phyloP scores from a whole-genome alignment of 139 green algal genomes.

The Chlorella sp. region DNA sequence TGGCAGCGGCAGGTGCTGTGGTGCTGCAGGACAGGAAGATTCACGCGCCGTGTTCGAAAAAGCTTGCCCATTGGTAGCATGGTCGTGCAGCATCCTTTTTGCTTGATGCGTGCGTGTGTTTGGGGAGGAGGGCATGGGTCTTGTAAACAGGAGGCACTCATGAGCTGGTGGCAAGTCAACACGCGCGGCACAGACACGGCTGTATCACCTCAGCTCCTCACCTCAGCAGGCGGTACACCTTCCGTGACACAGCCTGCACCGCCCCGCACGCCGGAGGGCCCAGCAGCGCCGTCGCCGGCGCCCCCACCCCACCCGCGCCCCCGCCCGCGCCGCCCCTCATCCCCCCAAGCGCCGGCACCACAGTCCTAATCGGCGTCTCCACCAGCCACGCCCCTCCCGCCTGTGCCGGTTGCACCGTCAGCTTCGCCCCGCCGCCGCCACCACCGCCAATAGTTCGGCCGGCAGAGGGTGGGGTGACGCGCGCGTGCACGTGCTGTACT shows the following conservation, averaged over 20 bases:
- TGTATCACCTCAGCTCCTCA: not conserved
- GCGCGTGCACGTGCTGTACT: conserved; percentile 33
- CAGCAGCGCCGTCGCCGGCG: conserved; percentile 5
- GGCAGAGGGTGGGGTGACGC: too few species aligned
- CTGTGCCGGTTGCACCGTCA: not conserved
- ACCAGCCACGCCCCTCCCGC: conserved; percentile 45
- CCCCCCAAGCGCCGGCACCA: not conserved
- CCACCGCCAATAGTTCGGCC: too few species aligned
- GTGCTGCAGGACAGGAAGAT: too few species aligned
- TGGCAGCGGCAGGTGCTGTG: too few species aligned
- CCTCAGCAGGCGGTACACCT: conserved; percentile 65
- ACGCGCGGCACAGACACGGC: too few species aligned
- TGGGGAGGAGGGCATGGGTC: not conserved
- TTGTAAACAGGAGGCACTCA: too few species aligned
- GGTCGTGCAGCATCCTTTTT: not conserved
- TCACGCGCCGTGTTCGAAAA: not conserved
- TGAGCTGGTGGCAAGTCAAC: too few species aligned
- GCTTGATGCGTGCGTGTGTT: not conserved
- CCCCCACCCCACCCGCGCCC: too few species aligned
- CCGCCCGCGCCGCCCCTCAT: not conserved
- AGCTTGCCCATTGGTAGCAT: not conserved
- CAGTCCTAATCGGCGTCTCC: not conserved
- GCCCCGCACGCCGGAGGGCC: conserved; percentile 11
- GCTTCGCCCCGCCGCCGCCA: not conserved
- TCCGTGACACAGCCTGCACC: conserved; percentile 51